Evolutionary conservation across 805 yeast genomes (phyloP).

Genomic region (Ogataea degrootiae): DNA sequence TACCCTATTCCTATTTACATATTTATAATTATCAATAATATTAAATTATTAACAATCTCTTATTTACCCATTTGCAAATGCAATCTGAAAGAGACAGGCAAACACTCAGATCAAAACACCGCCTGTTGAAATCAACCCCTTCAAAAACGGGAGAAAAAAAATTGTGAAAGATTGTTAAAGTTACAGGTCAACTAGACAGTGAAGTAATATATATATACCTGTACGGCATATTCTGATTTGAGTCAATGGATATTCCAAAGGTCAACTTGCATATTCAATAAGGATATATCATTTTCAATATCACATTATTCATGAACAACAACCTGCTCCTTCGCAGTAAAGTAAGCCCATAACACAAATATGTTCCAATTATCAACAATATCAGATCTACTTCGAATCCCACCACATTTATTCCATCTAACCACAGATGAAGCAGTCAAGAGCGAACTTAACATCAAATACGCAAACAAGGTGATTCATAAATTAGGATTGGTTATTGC

Average conservation of each 20-base stretch:
- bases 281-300: no score
- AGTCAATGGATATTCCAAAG: no score
- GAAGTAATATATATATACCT: no score
- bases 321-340: not conserved
- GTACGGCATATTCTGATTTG: no score
- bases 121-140: not conserved
- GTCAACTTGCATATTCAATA: no score
- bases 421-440: constrained; percentile 69
- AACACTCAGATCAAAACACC: not conserved
- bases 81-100: not conserved
- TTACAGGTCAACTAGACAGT: no score
- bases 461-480: constrained; percentile 78
- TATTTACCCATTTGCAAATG: not conserved
- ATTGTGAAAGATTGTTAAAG: no score
- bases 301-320: no score
- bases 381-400: constrained; percentile 80
- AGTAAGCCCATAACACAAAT: not conserved
- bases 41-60: not conserved
- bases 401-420: constrained; percentile 76
- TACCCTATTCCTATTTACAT: constrained; percentile 1
- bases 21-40: not conserved
- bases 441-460: constrained; percentile 79
- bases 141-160: not conserved
- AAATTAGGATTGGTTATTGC: constrained; percentile 81
- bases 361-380: constrained; percentile 86